Percentiles rank a stretch among this genome's conserved stretches.
Conservation (phyloP, 2,329 filamentous ascomycete species). For the Cercospora berteroae region DNA sequence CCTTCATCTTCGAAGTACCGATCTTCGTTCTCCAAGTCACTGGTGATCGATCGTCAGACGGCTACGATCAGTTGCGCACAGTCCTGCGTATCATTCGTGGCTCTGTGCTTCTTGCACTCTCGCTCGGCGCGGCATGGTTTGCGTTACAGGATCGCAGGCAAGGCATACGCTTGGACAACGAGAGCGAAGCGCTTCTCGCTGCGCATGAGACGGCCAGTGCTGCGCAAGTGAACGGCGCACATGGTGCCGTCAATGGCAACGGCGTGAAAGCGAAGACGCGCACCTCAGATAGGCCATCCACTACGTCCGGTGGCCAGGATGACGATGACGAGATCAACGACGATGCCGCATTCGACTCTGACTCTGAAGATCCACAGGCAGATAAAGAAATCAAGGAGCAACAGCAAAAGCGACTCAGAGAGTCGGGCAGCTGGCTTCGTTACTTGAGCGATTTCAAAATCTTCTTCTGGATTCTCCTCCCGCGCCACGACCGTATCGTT, state of each 20-base stretch:
- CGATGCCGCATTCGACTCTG: slow-evolving; percentile 34
- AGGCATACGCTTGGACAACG: slow-evolving; percentile 19
- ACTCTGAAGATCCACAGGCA: slow-evolving; percentile 56
- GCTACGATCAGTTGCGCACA: slow-evolving; percentile 16
- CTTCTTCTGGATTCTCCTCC: slow-evolving; percentile 78
- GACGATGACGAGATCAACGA: slow-evolving; percentile 13
- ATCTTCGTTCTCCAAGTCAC: slow-evolving; percentile 21
- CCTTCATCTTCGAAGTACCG: slow-evolving; percentile 27
- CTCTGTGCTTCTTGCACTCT: slow-evolving; percentile 19
- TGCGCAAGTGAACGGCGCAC: not conserved
- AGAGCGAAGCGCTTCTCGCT: slow-evolving; percentile 31
- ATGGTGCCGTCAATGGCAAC: slow-evolving; percentile 20
- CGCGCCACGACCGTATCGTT: slow-evolving; percentile 62
- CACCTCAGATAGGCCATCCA: slow-evolving; percentile 9
- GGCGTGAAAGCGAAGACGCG: slow-evolving; percentile 11
- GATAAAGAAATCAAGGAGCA: slow-evolving; percentile 55
- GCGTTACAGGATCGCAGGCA: slow-evolving; percentile 22
- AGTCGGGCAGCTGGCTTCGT: slow-evolving; percentile 72
- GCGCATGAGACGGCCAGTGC: not conserved
- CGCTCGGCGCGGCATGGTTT: slow-evolving; percentile 17
- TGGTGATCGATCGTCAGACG: slow-evolving; percentile 9
- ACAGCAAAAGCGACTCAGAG: slow-evolving; percentile 63
- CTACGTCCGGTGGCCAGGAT: slow-evolving; percentile 12
- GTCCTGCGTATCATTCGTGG: slow-evolving; percentile 23
- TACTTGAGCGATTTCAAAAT: slow-evolving; percentile 73